Evolutionary conservation across 208 protist genomes (phyloP).

Genomic region (Porcisia hertigi): DNA sequence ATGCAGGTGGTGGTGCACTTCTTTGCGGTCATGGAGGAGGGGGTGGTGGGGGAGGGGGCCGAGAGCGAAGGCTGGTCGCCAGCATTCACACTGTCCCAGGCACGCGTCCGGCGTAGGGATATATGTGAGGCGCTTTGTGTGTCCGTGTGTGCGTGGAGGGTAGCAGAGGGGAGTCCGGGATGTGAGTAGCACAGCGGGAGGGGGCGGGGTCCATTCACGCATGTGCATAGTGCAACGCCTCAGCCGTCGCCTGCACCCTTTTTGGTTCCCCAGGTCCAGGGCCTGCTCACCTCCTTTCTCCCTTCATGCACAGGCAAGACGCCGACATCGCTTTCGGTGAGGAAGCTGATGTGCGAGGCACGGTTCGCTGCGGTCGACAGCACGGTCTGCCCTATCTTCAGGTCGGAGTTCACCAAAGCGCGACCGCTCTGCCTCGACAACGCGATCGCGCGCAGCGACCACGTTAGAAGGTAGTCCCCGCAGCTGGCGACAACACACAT

Average conservation of each 20-base stretch:
- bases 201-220: background rate
- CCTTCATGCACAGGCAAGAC: constrained; percentile 29
- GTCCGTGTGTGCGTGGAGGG: no score
- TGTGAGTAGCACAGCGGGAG: background rate
- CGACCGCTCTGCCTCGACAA: constrained; percentile 43
- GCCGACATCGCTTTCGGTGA: constrained; percentile 24
- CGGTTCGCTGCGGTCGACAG: constrained; percentile 33
- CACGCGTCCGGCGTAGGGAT: no score
- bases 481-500: constrained; percentile 57
- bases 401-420: constrained; percentile 18
- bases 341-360: constrained; percentile 31
- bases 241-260: background rate
- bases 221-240: background rate
- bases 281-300: constrained; percentile 18
- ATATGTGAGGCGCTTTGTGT: no score
- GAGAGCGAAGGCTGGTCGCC: background rate
- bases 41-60: background rate
- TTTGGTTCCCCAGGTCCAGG: constrained; percentile 35
- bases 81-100: background rate
- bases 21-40: background rate
- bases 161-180: no score
- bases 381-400: constrained; percentile 31
- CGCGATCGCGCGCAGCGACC: constrained; percentile 49
- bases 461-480: constrained; percentile 49
- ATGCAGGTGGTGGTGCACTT: background rate